phyloP scores from a whole-genome alignment of 495 filamentous ascomycete genomes.

The Coniosporium apollinis region DNA sequence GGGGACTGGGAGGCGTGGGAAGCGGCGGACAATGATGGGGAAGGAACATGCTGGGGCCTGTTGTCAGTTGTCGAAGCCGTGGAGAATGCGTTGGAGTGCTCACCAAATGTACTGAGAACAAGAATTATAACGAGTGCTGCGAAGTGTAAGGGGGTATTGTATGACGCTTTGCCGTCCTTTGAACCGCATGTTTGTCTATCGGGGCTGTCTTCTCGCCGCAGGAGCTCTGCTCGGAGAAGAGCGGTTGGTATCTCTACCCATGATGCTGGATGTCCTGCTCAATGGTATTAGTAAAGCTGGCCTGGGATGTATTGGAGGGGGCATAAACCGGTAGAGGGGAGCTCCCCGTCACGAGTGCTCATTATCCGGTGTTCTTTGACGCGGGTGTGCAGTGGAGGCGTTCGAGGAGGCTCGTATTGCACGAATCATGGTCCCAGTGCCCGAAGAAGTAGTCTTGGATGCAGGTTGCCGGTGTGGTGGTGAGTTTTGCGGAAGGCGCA shows the following conservation, averaged over 20 bases:
- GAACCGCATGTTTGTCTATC: constrained; percentile 20
- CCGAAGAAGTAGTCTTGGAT: no score
- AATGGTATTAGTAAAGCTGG: no score
- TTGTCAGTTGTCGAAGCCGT: background rate
- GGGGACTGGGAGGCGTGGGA: constrained; percentile 22
- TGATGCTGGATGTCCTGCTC: background rate
- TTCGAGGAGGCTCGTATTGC: no score
- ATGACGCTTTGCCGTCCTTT: constrained; percentile 11
- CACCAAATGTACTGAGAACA: constrained; percentile 18
- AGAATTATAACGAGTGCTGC: constrained; percentile 27
- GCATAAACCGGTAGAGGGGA: no score
- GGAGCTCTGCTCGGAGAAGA: constrained; percentile 21
- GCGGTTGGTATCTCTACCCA: constrained; percentile 14
- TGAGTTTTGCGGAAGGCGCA: no score
- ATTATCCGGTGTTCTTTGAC: no score
- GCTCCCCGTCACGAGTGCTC: no score
- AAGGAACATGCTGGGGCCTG: constrained; percentile 21
- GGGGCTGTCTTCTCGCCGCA: constrained; percentile 13
- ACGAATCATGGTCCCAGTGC: no score
- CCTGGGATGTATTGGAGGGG: no score
- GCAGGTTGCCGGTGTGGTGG: no score
- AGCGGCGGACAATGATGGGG: constrained; percentile 25
- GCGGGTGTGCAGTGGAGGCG: no score
- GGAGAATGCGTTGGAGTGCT: background rate
- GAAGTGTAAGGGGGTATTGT: constrained; percentile 27